phyloP scores from a whole-genome alignment of 2,329 filamentous ascomycete genomes.

The Neonectria magnoliae region DNA sequence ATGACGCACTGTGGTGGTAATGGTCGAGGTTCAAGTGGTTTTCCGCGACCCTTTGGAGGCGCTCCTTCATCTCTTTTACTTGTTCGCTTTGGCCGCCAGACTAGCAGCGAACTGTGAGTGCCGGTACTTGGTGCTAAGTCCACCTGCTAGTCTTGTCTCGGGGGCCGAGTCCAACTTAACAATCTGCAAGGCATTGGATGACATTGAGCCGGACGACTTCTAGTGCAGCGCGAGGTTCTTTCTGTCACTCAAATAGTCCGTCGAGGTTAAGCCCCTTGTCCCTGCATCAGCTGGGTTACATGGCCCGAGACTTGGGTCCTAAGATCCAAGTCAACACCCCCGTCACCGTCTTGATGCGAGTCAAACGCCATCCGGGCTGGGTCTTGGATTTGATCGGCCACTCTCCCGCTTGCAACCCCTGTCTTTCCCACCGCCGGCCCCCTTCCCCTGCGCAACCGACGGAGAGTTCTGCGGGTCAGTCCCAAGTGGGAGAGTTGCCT shows the following conservation, averaged over 20 bases:
- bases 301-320: conserved; percentile 26
- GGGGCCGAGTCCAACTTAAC: neutral
- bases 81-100: neutral
- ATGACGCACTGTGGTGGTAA: neutral
- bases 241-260: conserved; percentile 32
- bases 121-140: neutral
- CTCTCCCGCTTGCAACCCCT: conserved; percentile 16
- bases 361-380: conserved; percentile 32
- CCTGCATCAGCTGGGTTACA: conserved; percentile 27
- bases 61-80: neutral
- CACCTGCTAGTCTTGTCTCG: conserved; percentile 4
- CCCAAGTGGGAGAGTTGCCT: neutral
- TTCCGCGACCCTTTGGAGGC: neutral
- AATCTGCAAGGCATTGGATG: conserved; percentile 22
- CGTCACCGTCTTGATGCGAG: conserved; percentile 30
- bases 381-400: conserved; percentile 31
- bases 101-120: neutral
- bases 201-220: neutral
- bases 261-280: conserved; percentile 33
- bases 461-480: neutral
- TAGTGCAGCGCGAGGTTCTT: conserved; percentile 20
- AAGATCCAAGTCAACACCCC: conserved; percentile 1
- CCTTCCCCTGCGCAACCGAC: conserved; percentile 6
- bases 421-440: neutral
- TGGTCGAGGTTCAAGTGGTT: neutral